Evolutionary conservation across 2,329 filamentous ascomycete species (phyloP), one percentile per base, ranked within the genome.

Genomic region (Ascocoryne sarcoides): DNA sequence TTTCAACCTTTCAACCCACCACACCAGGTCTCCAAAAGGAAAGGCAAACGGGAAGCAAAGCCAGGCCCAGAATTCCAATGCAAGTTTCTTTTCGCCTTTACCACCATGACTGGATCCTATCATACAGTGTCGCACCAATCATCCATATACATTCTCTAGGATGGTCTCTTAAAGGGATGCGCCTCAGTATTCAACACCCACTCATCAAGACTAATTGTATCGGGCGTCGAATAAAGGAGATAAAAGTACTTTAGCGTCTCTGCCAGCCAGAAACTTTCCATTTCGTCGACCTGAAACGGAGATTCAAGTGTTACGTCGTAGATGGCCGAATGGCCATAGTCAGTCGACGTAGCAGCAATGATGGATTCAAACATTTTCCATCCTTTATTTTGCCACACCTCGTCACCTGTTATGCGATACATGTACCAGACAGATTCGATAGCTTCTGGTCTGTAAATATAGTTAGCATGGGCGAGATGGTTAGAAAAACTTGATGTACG

Each of bases 221-320:
- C 66, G 0, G 82, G 79, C 41, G 80, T 73, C 16, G 77, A 77
- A 59, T 84, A 95, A 36, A 94, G 69, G 42, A 95, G 62, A 60
- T 87, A 95, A 51, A 92, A 94, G 58, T 94, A 94, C 68, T 94
- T 95, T 52, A 95, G 67, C 30, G 87, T 95, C 69, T 95, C 88
- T 3, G 84, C 84, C 45, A 87, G 69, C 85, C 88, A 95, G 62
- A 93, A 94, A 56, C 83, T 89, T 65, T 94, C 83, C 84, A 90
- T 89, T 51, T 70, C 68, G 59, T 88, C 75, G 29, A 62, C 58
- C 40, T 70, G 64, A 1, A 69, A 62, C 5, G 54, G 31, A 1
- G 52, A 50, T 14, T 68, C 59, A 1, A 61, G 43, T 17, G 70
- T 62, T 10, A 89, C 81, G 54, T 85, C 75, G 35, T 69, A 62